Conservation (phyloP, 768 basidiomycete genomes). For the Lactarius indigo region DNA sequence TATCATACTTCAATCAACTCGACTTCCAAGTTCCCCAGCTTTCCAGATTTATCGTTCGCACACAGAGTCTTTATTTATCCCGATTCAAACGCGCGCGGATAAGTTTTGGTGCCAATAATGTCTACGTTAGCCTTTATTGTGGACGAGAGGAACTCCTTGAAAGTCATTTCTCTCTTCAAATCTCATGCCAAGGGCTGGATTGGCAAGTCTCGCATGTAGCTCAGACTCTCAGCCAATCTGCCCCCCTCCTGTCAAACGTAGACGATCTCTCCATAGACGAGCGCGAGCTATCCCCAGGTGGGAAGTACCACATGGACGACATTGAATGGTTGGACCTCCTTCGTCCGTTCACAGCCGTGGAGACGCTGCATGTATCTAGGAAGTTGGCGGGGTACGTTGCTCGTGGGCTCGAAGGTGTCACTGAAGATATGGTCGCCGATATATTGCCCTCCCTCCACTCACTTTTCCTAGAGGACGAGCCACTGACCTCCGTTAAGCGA, state of each 20-base stretch:
- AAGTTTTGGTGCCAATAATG: not conserved
- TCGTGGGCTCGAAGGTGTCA: not conserved
- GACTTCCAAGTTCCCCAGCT: not conserved
- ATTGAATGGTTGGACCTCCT: not conserved
- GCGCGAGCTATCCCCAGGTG: not conserved
- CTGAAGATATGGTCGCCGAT: not conserved
- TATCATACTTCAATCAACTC: not conserved
- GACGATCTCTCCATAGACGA: not conserved
- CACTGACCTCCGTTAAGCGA: not conserved
- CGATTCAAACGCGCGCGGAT: not conserved
- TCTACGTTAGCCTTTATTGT: not conserved
- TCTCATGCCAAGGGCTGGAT: not conserved
- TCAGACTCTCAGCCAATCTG: not conserved
- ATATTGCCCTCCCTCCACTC: not conserved
- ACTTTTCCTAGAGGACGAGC: not conserved
- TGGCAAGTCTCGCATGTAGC: slow-evolving; percentile 6
- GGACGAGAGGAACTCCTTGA: not conserved
- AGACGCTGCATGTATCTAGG: not conserved
- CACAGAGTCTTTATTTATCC: not conserved
- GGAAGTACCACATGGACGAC: not conserved
- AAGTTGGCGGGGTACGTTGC: not conserved
- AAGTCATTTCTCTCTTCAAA: not conserved
- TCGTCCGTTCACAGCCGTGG: not conserved
- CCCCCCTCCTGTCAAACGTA: not conserved
- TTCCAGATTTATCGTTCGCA: not conserved